A percentile compares a stretch with the other conserved stretches of the same genome.
Conservation (phyloP, 148 eudicot genomes). For the Beta vulgaris region DNA sequence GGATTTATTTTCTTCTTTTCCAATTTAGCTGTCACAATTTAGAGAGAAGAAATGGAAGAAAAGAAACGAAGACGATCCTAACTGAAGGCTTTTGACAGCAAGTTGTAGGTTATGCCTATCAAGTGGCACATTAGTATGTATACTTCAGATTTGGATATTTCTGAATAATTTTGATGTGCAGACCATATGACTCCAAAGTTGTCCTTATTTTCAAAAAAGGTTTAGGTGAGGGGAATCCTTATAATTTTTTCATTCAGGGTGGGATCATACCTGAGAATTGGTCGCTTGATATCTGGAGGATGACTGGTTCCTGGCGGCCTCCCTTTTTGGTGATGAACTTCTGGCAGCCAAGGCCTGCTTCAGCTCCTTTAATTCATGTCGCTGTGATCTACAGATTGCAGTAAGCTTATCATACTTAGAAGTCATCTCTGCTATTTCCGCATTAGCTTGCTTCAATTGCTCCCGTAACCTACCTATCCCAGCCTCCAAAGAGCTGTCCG, state of each 20-base stretch:
- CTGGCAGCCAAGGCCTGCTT: constrained; percentile 67
- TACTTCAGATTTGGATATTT: too few species aligned
- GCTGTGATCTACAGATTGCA: constrained; percentile 81
- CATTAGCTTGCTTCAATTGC: constrained; percentile 63
- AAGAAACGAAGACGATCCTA: too few species aligned
- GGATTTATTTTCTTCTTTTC: too few species aligned
- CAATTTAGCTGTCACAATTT: too few species aligned
- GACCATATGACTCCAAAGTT: too few species aligned
- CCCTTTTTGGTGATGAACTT: constrained; percentile 56
- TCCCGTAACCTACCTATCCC: constrained; percentile 72
- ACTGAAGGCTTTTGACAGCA: too few species aligned
- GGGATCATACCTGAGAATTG: constrained; percentile 46
- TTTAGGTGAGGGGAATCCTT: too few species aligned
- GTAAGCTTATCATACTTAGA: constrained; percentile 90
- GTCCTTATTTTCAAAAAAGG: too few species aligned
- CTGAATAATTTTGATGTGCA: too few species aligned
- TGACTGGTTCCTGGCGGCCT: constrained; percentile 32
- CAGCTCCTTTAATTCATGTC: constrained; percentile 91
- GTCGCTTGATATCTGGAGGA: constrained; percentile 41
- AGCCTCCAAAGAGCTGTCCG: constrained; percentile 46
- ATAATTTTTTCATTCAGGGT: too few species aligned
- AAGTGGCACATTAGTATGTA: neutral
- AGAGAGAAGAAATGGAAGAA: too few species aligned
- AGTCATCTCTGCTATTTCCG: constrained; percentile 69
- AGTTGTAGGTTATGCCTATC: neutral